Evolutionary conservation across 176 grass and related monocot genomes (phyloP), one percentile per base, ranked within the genome.

Genomic region (Oryza coarctata): DNA sequence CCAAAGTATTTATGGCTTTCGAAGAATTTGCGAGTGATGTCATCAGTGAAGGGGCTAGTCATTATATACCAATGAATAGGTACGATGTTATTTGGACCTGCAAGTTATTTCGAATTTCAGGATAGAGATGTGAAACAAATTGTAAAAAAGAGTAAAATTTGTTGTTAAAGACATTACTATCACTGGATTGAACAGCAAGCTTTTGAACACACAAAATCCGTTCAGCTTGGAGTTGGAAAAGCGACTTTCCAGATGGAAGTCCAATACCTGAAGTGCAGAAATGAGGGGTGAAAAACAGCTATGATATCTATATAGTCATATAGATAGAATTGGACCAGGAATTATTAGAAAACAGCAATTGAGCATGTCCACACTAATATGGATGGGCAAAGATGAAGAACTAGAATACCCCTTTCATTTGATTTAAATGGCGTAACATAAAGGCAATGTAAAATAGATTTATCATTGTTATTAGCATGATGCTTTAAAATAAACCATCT

Each of bases 171-270:
- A 75, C 61, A 61, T 84, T 92, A 92, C 95, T 86, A 74, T 99
- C 96, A 74, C 45, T 99, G 57, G 87, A 86, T 87, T 99, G 96
- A 88, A 91, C 91, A 73, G 96, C 93, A 83, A 99, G 89, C 82
- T 88, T 99, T 83, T 99, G 96, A 82, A 95, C 26, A 36, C 86
- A 93, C 55, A 99, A 88, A 87, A 99, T 95, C 57, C 87, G 79
- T 87, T 99, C 96, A 74, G 91, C 93, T 87, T 99, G 96, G 81
- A 99, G 86, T 78, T 99, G 96, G 85, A 99, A 99, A 86, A 99
- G 93, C 32, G 96, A 94, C 70, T 99, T 99, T 67, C 93, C 91
- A 67, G 96, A 99, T 85, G 96, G 96, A 67, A 99, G 93, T 22
- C 93, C 93, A 86, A 99, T 92, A 64, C 74, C 96, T 99, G 81